phyloP scores from a whole-genome alignment of 371 early-diverging fungal genomes.

The Saksenaea vasiformis region DNA sequence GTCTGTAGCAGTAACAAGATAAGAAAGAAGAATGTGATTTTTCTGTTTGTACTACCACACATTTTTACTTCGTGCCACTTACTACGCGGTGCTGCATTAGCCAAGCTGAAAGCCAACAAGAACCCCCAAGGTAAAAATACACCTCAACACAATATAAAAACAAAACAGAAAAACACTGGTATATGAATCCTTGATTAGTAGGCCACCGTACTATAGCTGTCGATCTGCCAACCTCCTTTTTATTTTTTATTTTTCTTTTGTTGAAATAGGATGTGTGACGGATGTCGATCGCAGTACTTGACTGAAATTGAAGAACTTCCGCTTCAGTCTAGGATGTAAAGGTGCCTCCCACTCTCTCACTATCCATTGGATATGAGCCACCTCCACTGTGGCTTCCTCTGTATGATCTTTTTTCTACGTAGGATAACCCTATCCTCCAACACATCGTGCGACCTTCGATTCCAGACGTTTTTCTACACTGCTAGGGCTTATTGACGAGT shows the following conservation, averaged over 20 bases:
- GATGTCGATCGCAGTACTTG: background rate
- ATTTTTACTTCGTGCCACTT: background rate
- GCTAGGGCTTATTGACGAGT: background rate
- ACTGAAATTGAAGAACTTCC: constrained; percentile 1
- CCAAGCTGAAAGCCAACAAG: background rate
- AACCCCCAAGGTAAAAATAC: background rate
- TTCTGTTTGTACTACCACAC: background rate
- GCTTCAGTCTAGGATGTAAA: background rate
- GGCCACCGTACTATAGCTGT: no score
- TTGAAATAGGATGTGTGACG: background rate
- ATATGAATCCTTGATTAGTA: background rate
- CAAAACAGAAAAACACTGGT: background rate
- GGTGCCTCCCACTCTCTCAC: background rate
- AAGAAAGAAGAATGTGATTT: background rate
- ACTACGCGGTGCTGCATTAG: background rate
- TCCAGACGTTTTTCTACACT: background rate
- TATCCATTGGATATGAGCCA: background rate
- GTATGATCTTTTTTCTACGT: background rate
- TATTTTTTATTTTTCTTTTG: background rate
- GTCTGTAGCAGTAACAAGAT: background rate
- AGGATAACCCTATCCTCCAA: background rate
- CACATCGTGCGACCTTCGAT: background rate
- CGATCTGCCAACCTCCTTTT: background rate
- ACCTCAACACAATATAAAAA: background rate
- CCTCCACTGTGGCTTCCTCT: background rate